phyloP scores from a whole-genome alignment of 192 early-diverging fungal species.

The Ambispora gerdemannii region DNA sequence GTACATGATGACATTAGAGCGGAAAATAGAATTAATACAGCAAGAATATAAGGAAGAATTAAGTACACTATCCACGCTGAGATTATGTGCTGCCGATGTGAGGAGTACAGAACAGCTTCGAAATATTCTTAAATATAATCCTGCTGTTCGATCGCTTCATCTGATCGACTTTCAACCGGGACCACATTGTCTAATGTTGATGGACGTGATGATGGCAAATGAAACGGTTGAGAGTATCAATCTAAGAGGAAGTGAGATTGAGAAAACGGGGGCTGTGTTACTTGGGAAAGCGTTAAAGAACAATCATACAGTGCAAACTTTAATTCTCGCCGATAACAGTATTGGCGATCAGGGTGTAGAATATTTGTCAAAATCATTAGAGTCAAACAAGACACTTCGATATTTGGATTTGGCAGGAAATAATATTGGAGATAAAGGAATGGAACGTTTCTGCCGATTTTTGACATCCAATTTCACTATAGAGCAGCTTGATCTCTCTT shows the following conservation, averaged over 20 bases:
- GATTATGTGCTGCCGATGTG: slow-evolving; percentile 17
- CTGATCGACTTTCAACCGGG: slow-evolving; percentile 26
- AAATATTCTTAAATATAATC: slow-evolving; percentile 27
- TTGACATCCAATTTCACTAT: slow-evolving; percentile 14
- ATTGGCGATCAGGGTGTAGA: slow-evolving; percentile 31
- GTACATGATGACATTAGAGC: slow-evolving; percentile 26
- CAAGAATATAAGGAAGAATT: slow-evolving; percentile 20
- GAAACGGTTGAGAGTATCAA: slow-evolving; percentile 5
- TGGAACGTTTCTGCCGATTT: slow-evolving; percentile 25
- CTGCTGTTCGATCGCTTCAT: slow-evolving; percentile 24
- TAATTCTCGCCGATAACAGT: slow-evolving; percentile 22
- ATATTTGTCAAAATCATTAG: slow-evolving; percentile 27
- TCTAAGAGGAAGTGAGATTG: slow-evolving; percentile 28
- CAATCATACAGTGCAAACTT: slow-evolving; percentile 26
- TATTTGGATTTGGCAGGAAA: slow-evolving; percentile 22
- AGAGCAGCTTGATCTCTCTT: slow-evolving; percentile 19
- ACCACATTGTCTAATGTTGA: slow-evolving; percentile 26
- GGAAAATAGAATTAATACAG: slow-evolving; percentile 23
- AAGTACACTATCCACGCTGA: slow-evolving; percentile 24
- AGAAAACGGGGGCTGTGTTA: slow-evolving; percentile 29
- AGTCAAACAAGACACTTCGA: slow-evolving; percentile 22
- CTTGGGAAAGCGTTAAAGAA: slow-evolving; percentile 27
- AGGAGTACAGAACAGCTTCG: slow-evolving; percentile 6
- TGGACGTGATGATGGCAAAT: slow-evolving; percentile 23
- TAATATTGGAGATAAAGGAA: slow-evolving; percentile 24